Percentiles rank a stretch among this genome's conserved stretches.
These are phyloP conservation scores for Irpex rosettiformis DNA, from an alignment of 1,284 basidiomycete species.

Conservation along the genomic window DNA sequence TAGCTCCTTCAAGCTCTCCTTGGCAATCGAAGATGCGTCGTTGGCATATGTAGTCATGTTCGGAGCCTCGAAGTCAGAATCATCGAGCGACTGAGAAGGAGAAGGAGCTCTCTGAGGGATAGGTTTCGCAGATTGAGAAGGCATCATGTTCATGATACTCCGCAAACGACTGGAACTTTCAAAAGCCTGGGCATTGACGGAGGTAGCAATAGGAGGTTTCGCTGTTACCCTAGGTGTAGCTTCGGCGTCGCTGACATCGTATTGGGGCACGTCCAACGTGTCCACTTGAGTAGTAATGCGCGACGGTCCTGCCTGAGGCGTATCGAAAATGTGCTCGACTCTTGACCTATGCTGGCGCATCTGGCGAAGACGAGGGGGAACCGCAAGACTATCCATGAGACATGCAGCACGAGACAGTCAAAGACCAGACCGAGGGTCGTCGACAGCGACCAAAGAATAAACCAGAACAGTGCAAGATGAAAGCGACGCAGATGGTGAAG, in stretches of 20 bases:
- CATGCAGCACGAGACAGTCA: constrained; percentile 6
- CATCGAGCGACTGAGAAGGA: constrained; percentile 43
- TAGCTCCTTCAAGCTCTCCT: constrained; percentile 56
- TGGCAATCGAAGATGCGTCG: constrained; percentile 40
- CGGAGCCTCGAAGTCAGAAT: constrained; percentile 57
- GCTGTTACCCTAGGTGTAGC: constrained; percentile 45
- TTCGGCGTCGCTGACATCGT: constrained; percentile 43
- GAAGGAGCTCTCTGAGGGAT: constrained; percentile 29
- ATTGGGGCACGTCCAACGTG: constrained; percentile 30
- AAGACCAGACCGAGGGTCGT: background rate
- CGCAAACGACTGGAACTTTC: constrained; percentile 36
- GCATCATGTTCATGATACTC: constrained; percentile 46
- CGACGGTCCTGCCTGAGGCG: constrained; percentile 33
- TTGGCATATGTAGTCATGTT: constrained; percentile 41
- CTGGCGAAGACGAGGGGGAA: constrained; percentile 22
- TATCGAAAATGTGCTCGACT: constrained; percentile 14
- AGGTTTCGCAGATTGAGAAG: constrained; percentile 26
- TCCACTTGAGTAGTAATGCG: constrained; percentile 23
- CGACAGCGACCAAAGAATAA: constrained; percentile 6
- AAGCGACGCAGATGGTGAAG: background rate
- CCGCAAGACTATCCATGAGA: constrained; percentile 13
- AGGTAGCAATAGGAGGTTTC: constrained; percentile 23
- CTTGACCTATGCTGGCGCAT: constrained; percentile 15
- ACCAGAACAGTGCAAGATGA: background rate
- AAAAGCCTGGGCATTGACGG: constrained; percentile 3